These are phyloP conservation scores for Parsonsia alboflavescens DNA, from an alignment of 257 asterid genomes.

Conservation along the genomic window DNA sequence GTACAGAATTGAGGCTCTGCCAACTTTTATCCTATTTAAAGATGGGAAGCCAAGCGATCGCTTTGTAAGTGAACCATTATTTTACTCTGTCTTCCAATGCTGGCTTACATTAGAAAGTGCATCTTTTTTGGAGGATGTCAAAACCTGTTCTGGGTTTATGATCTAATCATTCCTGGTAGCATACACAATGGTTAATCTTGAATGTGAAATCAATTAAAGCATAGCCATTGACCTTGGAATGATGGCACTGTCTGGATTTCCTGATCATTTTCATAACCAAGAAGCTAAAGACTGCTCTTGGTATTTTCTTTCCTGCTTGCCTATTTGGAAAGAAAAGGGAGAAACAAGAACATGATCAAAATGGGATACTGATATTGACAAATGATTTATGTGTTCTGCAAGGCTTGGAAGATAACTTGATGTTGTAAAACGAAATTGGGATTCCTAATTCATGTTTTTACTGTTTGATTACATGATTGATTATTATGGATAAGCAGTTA, in stretches of 20 bases:
- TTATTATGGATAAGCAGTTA: neutral
- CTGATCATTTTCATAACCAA: neutral
- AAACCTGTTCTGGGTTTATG: neutral
- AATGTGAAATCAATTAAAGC: neutral
- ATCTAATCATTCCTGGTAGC: neutral
- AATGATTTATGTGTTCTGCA: neutral
- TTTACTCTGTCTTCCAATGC: neutral
- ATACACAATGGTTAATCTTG: neutral
- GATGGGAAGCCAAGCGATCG: slow-evolving; percentile 83
- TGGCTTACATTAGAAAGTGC: neutral
- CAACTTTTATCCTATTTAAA: slow-evolving; percentile 87
- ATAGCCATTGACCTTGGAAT: neutral
- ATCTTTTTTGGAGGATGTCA: neutral
- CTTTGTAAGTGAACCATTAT: slow-evolving; percentile 55
- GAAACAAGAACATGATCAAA: neutral
- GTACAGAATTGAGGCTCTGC: slow-evolving; percentile 80
- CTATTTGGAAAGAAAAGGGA: neutral
- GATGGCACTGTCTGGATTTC: neutral
- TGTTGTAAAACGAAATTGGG: neutral
- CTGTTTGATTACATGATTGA: neutral
- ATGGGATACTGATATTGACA: neutral
- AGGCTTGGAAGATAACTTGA: neutral
- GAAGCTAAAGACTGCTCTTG: neutral
- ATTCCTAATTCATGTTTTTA: neutral
- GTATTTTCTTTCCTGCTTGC: too few species aligned